These are phyloP conservation scores for Leishmania lainsoni DNA, from an alignment of 208 protist genomes.

Conservation along the genomic window DNA sequence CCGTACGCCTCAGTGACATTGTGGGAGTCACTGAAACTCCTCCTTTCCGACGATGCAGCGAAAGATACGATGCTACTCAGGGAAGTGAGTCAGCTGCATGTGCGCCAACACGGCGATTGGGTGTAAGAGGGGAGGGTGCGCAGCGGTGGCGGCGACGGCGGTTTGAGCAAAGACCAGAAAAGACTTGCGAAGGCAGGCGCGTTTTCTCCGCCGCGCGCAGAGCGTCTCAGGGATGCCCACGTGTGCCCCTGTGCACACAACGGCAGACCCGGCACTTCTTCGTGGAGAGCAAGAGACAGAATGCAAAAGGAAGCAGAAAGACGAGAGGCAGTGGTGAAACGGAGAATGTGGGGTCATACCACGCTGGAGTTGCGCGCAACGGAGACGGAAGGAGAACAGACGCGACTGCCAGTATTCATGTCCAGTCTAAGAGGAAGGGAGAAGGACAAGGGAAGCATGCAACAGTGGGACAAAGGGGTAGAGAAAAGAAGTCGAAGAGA, in stretches of 20 bases:
- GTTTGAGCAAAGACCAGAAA: not conserved
- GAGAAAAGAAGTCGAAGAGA: not conserved
- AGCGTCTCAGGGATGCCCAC: no score
- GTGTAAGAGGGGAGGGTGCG: not conserved
- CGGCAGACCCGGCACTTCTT: not conserved
- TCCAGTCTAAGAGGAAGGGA: no score
- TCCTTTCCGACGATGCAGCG: not conserved
- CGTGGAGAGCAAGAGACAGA: not conserved
- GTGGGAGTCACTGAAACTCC: not conserved
- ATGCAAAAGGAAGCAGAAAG: not conserved
- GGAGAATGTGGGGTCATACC: not conserved
- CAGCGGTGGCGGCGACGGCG: not conserved
- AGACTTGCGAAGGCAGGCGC: not conserved
- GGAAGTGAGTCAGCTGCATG: not conserved
- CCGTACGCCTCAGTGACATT: slow-evolving; percentile 2
- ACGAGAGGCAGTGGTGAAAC: not conserved
- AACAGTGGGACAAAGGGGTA: not conserved
- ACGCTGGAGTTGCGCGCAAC: not conserved
- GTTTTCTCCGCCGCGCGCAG: not conserved
- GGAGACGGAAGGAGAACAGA: not conserved
- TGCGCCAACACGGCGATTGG: not conserved
- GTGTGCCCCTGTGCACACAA: not conserved
- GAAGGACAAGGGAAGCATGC: not conserved
- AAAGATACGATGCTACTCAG: not conserved
- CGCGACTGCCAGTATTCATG: not conserved